Conservation (phyloP, 306 rosid species). For the Trifolium dubium region DNA sequence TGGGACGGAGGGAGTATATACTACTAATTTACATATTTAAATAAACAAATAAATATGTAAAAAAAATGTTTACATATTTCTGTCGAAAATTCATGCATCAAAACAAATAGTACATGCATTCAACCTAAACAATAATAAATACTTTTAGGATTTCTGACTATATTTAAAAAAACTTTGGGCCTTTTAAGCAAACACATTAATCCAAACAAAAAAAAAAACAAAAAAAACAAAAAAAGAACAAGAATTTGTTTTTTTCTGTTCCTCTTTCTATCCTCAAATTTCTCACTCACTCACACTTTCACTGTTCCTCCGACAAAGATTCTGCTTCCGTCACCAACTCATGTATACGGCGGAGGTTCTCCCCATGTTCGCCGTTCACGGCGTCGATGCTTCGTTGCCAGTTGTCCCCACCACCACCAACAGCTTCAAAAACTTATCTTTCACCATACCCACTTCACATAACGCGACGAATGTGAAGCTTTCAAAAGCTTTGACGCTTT, state of each 20-base stretch:
- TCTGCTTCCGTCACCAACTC: neutral
- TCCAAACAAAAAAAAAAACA: neutral
- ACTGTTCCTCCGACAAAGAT: constrained; percentile 7
- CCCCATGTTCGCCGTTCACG: constrained; percentile 37
- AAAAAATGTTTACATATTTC: too few species aligned
- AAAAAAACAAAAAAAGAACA: neutral
- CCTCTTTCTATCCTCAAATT: constrained; percentile 24
- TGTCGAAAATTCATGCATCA: too few species aligned
- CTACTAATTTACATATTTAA: too few species aligned
- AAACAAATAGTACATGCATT: too few species aligned
- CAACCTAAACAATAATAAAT: too few species aligned
- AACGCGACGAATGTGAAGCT: constrained; percentile 1
- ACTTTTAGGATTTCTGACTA: too few species aligned
- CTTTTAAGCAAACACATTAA: too few species aligned
- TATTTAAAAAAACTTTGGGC: too few species aligned
- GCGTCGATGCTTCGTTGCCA: constrained; percentile 39
- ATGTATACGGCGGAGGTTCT: constrained; percentile 53
- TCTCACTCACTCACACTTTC: constrained; percentile 18
- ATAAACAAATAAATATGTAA: too few species aligned
- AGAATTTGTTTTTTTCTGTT: neutral
- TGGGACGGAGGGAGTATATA: too few species aligned
- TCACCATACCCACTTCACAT: constrained; percentile 17
- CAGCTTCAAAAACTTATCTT: constrained; percentile 37
- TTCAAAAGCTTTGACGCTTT: constrained; percentile 11
- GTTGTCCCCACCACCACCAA: constrained; percentile 29